Base-by-base conservation (phyloP, 805 yeast species). In the Trichomonascus vanleenenianus region DNA sequence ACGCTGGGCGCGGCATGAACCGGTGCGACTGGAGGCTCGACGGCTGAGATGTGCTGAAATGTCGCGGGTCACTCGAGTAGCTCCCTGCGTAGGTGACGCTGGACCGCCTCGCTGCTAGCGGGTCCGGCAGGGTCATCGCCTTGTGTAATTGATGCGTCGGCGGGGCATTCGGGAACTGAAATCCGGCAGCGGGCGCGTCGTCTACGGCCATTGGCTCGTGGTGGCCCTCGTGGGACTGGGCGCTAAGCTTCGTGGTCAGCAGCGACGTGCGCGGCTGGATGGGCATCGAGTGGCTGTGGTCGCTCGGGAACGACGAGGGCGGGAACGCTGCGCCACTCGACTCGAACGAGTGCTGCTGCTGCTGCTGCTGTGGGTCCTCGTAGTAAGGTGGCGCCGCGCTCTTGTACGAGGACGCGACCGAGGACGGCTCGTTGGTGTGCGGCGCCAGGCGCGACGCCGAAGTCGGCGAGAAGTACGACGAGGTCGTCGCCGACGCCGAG, bases 201-300 rank as follows among this genome's bases (percentile, higher is more conserved):
- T n/a, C n/a, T n/a, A n/a, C n/a, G n/a, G n/a, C n/a, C n/a, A n/a
- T n/a, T n/a, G n/a, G n/a, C n/a, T n/a, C n/a, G n/a, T n/a, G n/a
- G n/a, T n/a, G n/a, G n/a, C n/a, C n/a, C n/a, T n/a, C n/a, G n/a
- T n/a, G n/a, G n/a, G n/a, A n/a, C n/a, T n/a, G n/a, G 14, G 27
- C 27, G 27, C 16, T 14, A 20, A 65, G 53, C 46, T 56, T 61
- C 5, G 66, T 57, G 2, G 69, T 63, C 40, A 65, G 52, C 31
- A 65, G 48, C 11, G 66, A 61, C 11, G 58, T 51, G 9, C 57
- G 44, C 12, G 35, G 14, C 35, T 32, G 18, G 11, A 16, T 32
- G 16, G 14, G 47, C 42, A 18, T 39, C 2, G 44, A 38, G 27
- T 22, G 27, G 27, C 15, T 40, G 45, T 22, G 36, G 50, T 31